Conservation (phyloP, 345 rosid genomes). For the Atalantia buxifolia region DNA sequence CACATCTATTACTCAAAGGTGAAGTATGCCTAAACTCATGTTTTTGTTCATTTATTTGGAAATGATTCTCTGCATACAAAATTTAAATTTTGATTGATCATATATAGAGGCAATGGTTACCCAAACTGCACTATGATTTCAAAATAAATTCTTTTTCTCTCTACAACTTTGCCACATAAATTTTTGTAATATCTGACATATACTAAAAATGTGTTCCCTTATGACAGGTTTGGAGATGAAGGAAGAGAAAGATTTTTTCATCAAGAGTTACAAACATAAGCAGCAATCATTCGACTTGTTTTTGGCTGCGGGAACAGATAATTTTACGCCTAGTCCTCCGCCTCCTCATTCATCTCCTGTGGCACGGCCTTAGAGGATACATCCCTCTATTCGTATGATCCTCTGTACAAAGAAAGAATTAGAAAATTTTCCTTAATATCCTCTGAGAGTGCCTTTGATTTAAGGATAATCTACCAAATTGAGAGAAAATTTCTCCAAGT, state of each 20-base stretch:
- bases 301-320: not conserved
- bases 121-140: not conserved
- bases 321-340: not conserved
- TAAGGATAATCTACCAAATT: not conserved
- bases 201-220: too few species aligned
- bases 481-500: not conserved
- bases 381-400: not conserved
- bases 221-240: not conserved
- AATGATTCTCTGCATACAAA: too few species aligned
- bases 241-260: not conserved
- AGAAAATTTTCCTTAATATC: not conserved
- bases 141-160: too few species aligned
- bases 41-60: not conserved
- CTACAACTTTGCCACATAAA: too few species aligned
- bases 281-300: not conserved
- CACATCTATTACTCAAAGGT: not conserved
- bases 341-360: not conserved
- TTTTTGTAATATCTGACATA: too few species aligned
- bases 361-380: not conserved
- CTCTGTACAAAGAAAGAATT: not conserved
- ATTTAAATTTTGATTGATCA: not conserved
- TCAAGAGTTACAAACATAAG: not conserved
- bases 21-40: not conserved
- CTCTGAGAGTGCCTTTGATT: not conserved
- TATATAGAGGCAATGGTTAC: not conserved